phyloP scores from a whole-genome alignment of 2,329 filamentous ascomycete species.

The Verticillium zaregamsianum region DNA sequence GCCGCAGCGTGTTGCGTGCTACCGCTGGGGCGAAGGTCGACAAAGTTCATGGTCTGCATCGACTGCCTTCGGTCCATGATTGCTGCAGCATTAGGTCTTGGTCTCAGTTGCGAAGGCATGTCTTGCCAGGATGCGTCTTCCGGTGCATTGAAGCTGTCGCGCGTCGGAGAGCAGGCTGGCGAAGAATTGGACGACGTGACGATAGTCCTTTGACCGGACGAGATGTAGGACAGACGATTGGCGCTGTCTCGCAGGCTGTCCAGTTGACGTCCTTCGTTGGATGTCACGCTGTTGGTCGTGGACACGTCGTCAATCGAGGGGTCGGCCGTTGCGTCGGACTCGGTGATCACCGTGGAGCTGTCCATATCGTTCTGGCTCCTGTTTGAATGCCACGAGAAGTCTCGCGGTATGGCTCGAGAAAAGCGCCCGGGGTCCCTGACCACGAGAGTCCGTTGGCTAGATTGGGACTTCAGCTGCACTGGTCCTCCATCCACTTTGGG shows the following conservation, averaged over 20 bases:
- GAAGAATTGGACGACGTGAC: slow-evolving; percentile 57
- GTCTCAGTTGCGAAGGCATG: slow-evolving; percentile 24
- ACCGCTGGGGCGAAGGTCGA: slow-evolving; percentile 27
- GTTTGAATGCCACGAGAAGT: slow-evolving; percentile 26
- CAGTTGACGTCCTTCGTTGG: slow-evolving; percentile 54
- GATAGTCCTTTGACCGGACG: slow-evolving; percentile 56
- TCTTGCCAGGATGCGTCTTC: slow-evolving; percentile 7
- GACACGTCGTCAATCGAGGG: slow-evolving; percentile 51
- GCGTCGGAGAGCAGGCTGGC: slow-evolving; percentile 50
- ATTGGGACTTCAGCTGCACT: slow-evolving; percentile 29
- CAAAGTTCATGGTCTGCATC: slow-evolving; percentile 40
- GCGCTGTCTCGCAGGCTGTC: slow-evolving; percentile 53
- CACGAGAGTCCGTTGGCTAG: slow-evolving; percentile 43
- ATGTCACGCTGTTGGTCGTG: slow-evolving; percentile 51
- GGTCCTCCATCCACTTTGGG: slow-evolving; percentile 36
- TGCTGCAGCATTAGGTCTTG: slow-evolving; percentile 48
- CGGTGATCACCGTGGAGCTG: slow-evolving; percentile 10
- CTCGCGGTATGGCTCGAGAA: slow-evolving; percentile 32
- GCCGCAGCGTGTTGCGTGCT: slow-evolving; percentile 1
- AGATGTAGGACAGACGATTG: slow-evolving; percentile 55
- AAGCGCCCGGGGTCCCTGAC: slow-evolving; percentile 43
- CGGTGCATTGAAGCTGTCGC: slow-evolving; percentile 40
- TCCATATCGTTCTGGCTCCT: slow-evolving; percentile 19
- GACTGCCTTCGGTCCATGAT: slow-evolving; percentile 49
- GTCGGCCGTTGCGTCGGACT: slow-evolving; percentile 28